Conservation (phyloP, 306 rosid species). For the Canavalia gladiata region DNA sequence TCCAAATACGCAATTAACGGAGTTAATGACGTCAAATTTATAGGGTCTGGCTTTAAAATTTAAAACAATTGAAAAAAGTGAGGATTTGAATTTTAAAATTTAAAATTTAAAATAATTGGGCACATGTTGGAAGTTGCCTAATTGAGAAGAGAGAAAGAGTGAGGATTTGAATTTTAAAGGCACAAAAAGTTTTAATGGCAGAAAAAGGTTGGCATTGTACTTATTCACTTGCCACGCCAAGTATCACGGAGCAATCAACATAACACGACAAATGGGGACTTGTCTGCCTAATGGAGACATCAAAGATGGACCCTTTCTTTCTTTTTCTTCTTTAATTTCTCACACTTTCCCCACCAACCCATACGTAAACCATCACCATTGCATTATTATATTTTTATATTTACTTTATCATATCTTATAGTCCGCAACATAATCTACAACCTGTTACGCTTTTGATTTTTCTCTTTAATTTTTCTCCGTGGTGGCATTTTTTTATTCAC, state of each 20-base stretch:
- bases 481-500: too few relatives aligned
- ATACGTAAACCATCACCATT: background rate
- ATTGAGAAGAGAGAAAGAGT: background rate
- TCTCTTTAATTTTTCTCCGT: too few relatives aligned
- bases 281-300: slow-evolving; percentile 41
- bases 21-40: too few relatives aligned
- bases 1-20: too few relatives aligned
- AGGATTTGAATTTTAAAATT: too few relatives aligned
- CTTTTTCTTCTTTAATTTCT: background rate
- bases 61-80: too few relatives aligned
- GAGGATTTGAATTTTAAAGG: background rate
- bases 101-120: too few relatives aligned
- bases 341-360: slow-evolving; percentile 9
- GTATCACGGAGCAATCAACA: slow-evolving; percentile 47
- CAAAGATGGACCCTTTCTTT: background rate
- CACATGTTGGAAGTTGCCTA: too few relatives aligned
- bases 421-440: too few relatives aligned
- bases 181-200: slow-evolving; percentile 44
- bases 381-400: background rate
- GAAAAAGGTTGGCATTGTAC: slow-evolving; percentile 70
- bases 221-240: slow-evolving; percentile 27
- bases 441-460: too few relatives aligned
- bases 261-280: slow-evolving; percentile 63
- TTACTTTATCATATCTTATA: too few relatives aligned
- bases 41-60: too few relatives aligned